Percentiles rank a stretch among this genome's conserved stretches.
Evolutionary conservation across 805 yeast species (phyloP).

Genomic region (Cyberlindnera bimundalis): DNA sequence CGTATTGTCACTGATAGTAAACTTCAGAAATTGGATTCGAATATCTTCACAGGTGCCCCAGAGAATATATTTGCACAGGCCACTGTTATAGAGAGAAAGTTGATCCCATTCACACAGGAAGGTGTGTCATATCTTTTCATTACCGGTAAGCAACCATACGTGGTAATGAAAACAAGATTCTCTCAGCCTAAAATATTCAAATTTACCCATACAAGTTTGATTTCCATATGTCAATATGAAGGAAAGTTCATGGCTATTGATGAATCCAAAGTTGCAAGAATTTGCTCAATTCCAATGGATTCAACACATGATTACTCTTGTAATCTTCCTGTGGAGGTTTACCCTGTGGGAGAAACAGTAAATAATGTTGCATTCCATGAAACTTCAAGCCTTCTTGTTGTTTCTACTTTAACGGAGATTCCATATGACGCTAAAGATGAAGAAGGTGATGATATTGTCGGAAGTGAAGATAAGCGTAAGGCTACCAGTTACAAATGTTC

Average conservation of each 20-base stretch:
- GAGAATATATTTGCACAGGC: conserved; percentile 63
- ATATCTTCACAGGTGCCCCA: conserved; percentile 71
- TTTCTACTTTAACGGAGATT: conserved; percentile 56
- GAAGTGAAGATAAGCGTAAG: conserved; percentile 48
- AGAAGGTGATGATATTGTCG: conserved; percentile 63
- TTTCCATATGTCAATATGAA: conserved; percentile 57
- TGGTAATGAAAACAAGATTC: conserved; percentile 60
- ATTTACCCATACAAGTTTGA: conserved; percentile 60
- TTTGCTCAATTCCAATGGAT: conserved; percentile 34
- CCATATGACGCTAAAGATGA: conserved; percentile 70
- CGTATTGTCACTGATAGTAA: conserved; percentile 46
- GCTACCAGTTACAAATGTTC: conserved; percentile 59
- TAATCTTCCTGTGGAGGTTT: conserved; percentile 54
- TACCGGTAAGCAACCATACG: conserved; percentile 70
- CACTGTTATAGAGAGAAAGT: conserved; percentile 64
- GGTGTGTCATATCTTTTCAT: conserved; percentile 62
- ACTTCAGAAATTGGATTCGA: conserved; percentile 41
- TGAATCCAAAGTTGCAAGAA: conserved; percentile 62
- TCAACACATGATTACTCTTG: conserved; percentile 51
- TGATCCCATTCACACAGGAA: conserved; percentile 53
- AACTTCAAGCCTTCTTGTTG: conserved; percentile 54
- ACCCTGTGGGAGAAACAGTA: conserved; percentile 56
- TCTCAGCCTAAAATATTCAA: conserved; percentile 63
- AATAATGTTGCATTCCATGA: conserved; percentile 70
- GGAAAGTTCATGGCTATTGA: conserved; percentile 63